These are phyloP conservation scores for Umbelopsis sp. DNA, from an alignment of 192 early-diverging fungal genomes.

Conservation along the genomic window DNA sequence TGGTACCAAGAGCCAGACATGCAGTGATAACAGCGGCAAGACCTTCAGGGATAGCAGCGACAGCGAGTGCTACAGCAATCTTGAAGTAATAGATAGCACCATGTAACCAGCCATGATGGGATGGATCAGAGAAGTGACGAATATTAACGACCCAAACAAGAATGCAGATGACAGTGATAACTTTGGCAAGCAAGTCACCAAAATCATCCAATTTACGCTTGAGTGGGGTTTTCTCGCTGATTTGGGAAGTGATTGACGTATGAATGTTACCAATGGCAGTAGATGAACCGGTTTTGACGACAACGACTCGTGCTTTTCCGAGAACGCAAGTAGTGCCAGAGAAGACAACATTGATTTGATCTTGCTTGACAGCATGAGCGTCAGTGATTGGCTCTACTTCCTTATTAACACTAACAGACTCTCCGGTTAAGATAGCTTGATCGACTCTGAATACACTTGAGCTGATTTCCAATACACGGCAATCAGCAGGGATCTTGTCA, in stretches of 20 bases:
- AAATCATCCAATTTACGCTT: slow-evolving; percentile 97
- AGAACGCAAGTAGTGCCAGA: slow-evolving; percentile 94
- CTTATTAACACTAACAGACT: slow-evolving; percentile 91
- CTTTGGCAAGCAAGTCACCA: slow-evolving; percentile 85
- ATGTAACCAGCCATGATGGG: slow-evolving; percentile 89
- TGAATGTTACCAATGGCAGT: slow-evolving; percentile 98
- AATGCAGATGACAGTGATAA: slow-evolving; percentile 87
- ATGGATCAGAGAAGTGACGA: slow-evolving; percentile 91
- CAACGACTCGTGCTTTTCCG: slow-evolving; percentile 88
- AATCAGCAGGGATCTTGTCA: slow-evolving; percentile 96
- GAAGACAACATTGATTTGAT: slow-evolving; percentile 96
- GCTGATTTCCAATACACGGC: slow-evolving; percentile 77
- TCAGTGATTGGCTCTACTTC: slow-evolving; percentile 64
- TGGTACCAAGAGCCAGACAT: slow-evolving; percentile 95
- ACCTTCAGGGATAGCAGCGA: slow-evolving; percentile 99
- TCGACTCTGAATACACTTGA: slow-evolving; percentile 91
- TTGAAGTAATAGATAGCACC: slow-evolving; percentile 99
- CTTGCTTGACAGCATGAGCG: slow-evolving; percentile 86
- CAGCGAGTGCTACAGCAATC: slow-evolving; percentile 97
- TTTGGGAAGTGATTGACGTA: slow-evolving; percentile 79
- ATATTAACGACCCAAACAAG: slow-evolving; percentile 99
- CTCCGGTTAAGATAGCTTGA: slow-evolving; percentile 96
- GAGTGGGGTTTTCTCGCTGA: slow-evolving; percentile 92
- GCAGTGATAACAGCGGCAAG: slow-evolving; percentile 98
- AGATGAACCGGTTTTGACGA: slow-evolving; percentile 81